Base-by-base conservation (phyloP, 495 filamentous ascomycete species). In the Xylaria sp. region DNA sequence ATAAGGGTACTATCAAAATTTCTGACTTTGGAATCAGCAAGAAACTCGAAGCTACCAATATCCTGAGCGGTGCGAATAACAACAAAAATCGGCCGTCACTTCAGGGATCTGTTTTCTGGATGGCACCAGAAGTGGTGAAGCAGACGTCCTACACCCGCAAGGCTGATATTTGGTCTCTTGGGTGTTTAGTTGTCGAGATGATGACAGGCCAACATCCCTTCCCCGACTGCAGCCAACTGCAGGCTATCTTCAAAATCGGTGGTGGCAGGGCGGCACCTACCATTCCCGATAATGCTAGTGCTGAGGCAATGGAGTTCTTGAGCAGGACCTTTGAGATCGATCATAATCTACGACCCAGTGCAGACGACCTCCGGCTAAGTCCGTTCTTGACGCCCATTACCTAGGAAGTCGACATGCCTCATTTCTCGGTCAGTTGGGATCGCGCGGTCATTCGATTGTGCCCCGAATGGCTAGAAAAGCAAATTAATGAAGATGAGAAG, bases 1-100 rank as follows among this genome's bases (percentile, higher is more conserved):
- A 98, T 85, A 98, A 98, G 80, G 96, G 96, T 52, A 94, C 93
- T 53, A 97, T 99, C 85, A 99, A 99, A 82, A 99, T 99, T 67
- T 98, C 95, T 24, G 96, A 99, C 85, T 99, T 99, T 75, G 96
- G 96, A 80, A 98, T 99, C 79, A 97, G 93, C 70, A 99, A 99
- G 86, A 97, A 95, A 72, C 93, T 97, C 35, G 93, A 97, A 80
- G 93, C 93, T 15, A 91, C 91, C 64, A 88, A 85, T 33, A 81
- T 89, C 24, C 84, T 90, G 40, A 81, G 68, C 70, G 81, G 80
- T 31, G 80, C 82, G 21, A 79, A 75, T 52, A 85, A 91, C 71
- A 91, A 93, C 81, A 88, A 91, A 72, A 89, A 97, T 78, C 91
- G 96, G 15, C 95, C 97, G 3, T 98, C 95, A 1, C 85, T 99